Percentiles rank a stretch among this genome's conserved stretches.
Conservation (phyloP, 805 yeast species). For the Starmerella floris region DNA sequence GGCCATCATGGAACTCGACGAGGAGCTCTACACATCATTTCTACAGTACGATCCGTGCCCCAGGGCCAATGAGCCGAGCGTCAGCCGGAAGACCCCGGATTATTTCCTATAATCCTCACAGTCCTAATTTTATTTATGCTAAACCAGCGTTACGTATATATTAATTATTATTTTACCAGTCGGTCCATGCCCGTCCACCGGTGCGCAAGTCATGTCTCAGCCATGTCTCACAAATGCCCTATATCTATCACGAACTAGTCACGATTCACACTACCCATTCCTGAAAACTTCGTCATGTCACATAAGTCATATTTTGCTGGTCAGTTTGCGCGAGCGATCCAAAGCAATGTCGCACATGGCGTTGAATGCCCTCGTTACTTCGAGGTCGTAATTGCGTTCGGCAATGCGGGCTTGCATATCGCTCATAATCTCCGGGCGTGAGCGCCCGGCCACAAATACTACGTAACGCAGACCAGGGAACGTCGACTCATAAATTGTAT, state of each 20-base stretch:
- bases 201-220: no score
- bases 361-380: slow-evolving; percentile 53
- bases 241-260: no score
- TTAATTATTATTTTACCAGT: neutral
- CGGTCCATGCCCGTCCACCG: no score
- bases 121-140: neutral
- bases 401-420: slow-evolving; percentile 48
- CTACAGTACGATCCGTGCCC: slow-evolving; percentile 92
- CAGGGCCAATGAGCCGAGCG: slow-evolving; percentile 96
- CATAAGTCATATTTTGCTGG: neutral
- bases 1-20: slow-evolving; percentile 96
- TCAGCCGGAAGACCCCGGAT: slow-evolving; percentile 92
- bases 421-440: slow-evolving; percentile 49
- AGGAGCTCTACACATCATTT: slow-evolving; percentile 69
- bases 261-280: no score
- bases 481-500: slow-evolving; percentile 45
- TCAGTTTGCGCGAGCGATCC: slow-evolving; percentile 41
- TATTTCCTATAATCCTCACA: slow-evolving; percentile 43
- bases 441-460: slow-evolving; percentile 76
- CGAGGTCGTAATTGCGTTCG: slow-evolving; percentile 40
- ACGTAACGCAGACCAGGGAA: slow-evolving; percentile 72
- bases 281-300: no score
- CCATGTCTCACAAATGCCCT: no score
- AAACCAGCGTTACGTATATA: neutral
- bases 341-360: slow-evolving; percentile 89